phyloP scores from a whole-genome alignment of 108 stramenopile genomes.

The Fragilaria radians region DNA sequence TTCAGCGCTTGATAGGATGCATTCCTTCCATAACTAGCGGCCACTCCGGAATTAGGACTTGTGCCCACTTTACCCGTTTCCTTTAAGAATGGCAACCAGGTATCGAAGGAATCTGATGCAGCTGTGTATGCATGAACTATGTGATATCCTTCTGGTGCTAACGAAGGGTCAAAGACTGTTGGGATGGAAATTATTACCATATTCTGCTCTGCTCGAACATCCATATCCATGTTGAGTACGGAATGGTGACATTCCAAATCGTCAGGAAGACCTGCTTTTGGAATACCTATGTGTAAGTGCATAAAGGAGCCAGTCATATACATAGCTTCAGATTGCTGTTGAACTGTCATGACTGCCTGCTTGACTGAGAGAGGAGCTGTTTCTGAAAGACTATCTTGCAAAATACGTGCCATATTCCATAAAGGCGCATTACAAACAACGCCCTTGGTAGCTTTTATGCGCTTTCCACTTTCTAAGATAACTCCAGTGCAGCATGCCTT shows the following conservation, averaged over 20 bases:
- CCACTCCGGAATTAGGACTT: constrained; percentile 37
- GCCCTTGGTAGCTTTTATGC: constrained; percentile 52
- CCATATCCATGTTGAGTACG: constrained; percentile 53
- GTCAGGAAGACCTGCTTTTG: constrained; percentile 51
- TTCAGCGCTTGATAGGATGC: constrained; percentile 62
- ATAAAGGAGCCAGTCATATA: constrained; percentile 78
- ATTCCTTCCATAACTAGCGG: constrained; percentile 38
- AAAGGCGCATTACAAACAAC: constrained; percentile 85
- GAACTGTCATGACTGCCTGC: constrained; percentile 32
- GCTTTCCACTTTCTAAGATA: constrained; percentile 41
- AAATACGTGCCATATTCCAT: constrained; percentile 72
- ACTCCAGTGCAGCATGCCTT: constrained; percentile 57
- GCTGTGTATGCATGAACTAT: constrained; percentile 86
- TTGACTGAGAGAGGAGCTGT: constrained; percentile 1
- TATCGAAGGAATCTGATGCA: constrained; percentile 71
- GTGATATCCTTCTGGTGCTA: constrained; percentile 87
- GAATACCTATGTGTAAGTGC: constrained; percentile 88
- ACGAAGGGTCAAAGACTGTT: constrained; percentile 73
- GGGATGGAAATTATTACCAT: constrained; percentile 80
- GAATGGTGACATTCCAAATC: constrained; percentile 85
- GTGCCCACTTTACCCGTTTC: constrained; percentile 54
- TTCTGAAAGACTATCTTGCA: constrained; percentile 45
- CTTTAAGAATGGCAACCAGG: constrained; percentile 55
- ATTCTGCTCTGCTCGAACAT: constrained; percentile 74
- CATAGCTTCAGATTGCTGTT: constrained; percentile 52